Evolutionary conservation across 2,329 filamentous ascomycete species (phyloP), one percentile per base, ranked within the genome.

Genomic region (Davidsoniella eucalypti): DNA sequence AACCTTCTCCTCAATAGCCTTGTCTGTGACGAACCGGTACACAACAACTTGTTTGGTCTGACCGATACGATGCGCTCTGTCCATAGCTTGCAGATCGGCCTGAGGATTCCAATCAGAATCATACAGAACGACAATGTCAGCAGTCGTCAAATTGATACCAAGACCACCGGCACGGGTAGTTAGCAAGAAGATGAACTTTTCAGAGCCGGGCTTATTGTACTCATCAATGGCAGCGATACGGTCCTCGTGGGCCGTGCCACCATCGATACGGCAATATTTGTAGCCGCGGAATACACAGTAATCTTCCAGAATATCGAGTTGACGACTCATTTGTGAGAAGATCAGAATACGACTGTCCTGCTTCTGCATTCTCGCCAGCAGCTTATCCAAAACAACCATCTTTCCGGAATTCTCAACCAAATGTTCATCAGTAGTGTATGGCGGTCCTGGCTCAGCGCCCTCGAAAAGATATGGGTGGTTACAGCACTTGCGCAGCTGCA

Each of bases 71-170:
- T 98, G 92, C 47, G 92, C 92, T 62, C 92, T 85, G 61, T 98
- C 92, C 92, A 98, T 98, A 51, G 92, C 92, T 65, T 98, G 92
- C 53, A 98, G 68, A 78, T 98, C 92, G 16, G 92, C 92, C 65
- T 98, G 92, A 8, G 92, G 92, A 60, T 95, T 96, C 92, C 92
- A 98, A 63, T 98, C 92, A 59, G 88, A 95, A 64, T 98, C 92
- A 61, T 92, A 98, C 5, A 98, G 76, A 26, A 98, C 78, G 52
- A 98, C 92, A 60, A 96, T 94, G 59, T 98, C 92, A 51, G 92
- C 92, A 54, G 76, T 82, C 0, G 92, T 98, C 61, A 98, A 69
- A 63, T 98, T 98, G 71, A 98, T 98, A 60, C 92, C 92, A 50
- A 98, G 69, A 59, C 92, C 92, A 71, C 92, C 92, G 52, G 92